These are phyloP conservation scores for Pisolithus thermaeus DNA, from an alignment of 1,284 basidiomycete genomes.

Conservation along the genomic window DNA sequence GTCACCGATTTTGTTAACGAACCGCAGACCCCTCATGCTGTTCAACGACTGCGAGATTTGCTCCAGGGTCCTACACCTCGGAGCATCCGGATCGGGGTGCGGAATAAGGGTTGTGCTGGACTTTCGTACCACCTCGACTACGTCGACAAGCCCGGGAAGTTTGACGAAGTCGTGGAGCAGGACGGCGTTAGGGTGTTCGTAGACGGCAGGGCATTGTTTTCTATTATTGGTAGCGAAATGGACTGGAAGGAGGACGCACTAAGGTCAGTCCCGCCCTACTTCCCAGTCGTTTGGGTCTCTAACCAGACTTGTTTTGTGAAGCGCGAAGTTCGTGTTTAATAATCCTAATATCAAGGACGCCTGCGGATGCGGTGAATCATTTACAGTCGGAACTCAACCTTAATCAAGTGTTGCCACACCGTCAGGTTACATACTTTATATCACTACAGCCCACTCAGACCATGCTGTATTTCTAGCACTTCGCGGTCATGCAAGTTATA, in stretches of 20 bases:
- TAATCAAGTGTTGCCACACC: too few species aligned
- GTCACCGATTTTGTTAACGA: neutral
- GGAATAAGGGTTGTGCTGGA: slow-evolving; percentile 99
- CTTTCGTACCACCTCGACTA: slow-evolving; percentile 98
- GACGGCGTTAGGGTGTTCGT: slow-evolving; percentile 92
- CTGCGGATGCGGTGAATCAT: slow-evolving; percentile 92
- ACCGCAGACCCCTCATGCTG: slow-evolving; percentile 74
- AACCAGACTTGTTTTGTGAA: slow-evolving; percentile 24
- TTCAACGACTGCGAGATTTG: slow-evolving; percentile 66
- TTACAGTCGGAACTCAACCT: slow-evolving; percentile 42
- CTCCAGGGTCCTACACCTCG: slow-evolving; percentile 80
- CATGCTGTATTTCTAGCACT: slow-evolving; percentile 27
- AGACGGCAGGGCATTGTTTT: slow-evolving; percentile 96
- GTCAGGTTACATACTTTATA: too few species aligned
- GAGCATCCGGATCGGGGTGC: slow-evolving; percentile 91
- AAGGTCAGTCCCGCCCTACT: slow-evolving; percentile 46
- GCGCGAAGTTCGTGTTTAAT: slow-evolving; percentile 90
- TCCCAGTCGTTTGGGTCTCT: slow-evolving; percentile 2
- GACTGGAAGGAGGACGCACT: slow-evolving; percentile 94
- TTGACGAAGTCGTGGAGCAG: slow-evolving; percentile 97
- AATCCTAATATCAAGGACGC: slow-evolving; percentile 89
- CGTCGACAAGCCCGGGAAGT: slow-evolving; percentile 84
- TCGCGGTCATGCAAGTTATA: slow-evolving; percentile 9
- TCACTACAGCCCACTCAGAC: slow-evolving; percentile 3
- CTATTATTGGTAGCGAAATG: slow-evolving; percentile 98